Conservation (phyloP, 495 filamentous ascomycete species). For the Aspergillus campestris region DNA sequence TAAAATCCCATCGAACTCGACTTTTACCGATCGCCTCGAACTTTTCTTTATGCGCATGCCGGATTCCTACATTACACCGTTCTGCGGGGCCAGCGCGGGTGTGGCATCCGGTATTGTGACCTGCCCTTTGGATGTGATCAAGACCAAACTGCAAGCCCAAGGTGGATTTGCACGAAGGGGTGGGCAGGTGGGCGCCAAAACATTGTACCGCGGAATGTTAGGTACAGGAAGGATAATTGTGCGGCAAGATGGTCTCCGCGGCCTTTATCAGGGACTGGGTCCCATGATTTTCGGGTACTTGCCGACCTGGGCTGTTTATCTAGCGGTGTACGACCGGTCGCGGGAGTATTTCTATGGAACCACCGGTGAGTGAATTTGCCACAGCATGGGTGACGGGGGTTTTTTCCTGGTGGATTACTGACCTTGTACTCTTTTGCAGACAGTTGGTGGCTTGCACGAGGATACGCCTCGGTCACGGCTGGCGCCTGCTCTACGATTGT, state of each 20-base stretch:
- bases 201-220: slow-evolving; percentile 72
- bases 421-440: slow-evolving; percentile 22
- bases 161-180: slow-evolving; percentile 58
- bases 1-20: slow-evolving; percentile 16
- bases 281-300: slow-evolving; percentile 93
- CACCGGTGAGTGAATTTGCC: slow-evolving; percentile 45
- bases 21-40: slow-evolving; percentile 47
- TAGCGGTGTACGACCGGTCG: slow-evolving; percentile 86
- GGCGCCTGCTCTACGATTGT: slow-evolving; percentile 87
- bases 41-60: slow-evolving; percentile 42
- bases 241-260: slow-evolving; percentile 76
- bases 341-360: slow-evolving; percentile 62
- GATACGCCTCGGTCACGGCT: slow-evolving; percentile 76
- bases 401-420: not conserved
- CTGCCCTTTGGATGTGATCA: slow-evolving; percentile 97
- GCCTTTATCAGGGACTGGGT: slow-evolving; percentile 88
- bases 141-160: slow-evolving; percentile 96
- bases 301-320: slow-evolving; percentile 96
- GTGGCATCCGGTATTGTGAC: slow-evolving; percentile 90
- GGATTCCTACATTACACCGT: slow-evolving; percentile 47
- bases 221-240: slow-evolving; percentile 82
- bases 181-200: slow-evolving; percentile 36
- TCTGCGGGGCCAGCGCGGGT: slow-evolving; percentile 81
- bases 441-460: slow-evolving; percentile 53
- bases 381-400: too few relatives aligned